phyloP scores from a whole-genome alignment of 306 rosid genomes.

The Fagus crenata region DNA sequence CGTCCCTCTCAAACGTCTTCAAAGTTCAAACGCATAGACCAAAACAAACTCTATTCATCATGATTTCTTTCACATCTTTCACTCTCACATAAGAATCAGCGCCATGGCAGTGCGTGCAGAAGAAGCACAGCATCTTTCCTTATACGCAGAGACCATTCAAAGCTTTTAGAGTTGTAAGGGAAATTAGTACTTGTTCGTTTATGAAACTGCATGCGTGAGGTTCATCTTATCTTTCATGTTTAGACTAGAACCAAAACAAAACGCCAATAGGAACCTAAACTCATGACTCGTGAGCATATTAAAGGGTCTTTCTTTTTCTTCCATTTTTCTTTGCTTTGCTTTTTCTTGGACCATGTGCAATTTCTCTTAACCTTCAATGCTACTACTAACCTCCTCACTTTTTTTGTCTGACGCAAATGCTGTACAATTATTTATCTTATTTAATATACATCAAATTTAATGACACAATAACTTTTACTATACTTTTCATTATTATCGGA shows the following conservation, averaged over 20 bases:
- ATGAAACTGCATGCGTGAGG: conserved; percentile 6
- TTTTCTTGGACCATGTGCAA: conserved; percentile 44
- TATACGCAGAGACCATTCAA: conserved; percentile 68
- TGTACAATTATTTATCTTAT: not conserved
- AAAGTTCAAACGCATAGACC: conserved; percentile 37
- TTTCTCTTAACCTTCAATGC: conserved; percentile 17
- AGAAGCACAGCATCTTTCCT: conserved; percentile 58
- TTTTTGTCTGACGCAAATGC: not conserved
- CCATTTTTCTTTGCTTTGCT: not conserved
- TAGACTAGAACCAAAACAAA: conserved; percentile 24
- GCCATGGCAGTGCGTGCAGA: conserved; percentile 59
- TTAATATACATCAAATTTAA: not conserved
- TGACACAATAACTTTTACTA: too few relatives aligned
- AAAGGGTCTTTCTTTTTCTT: conserved; percentile 25
- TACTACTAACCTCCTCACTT: not conserved
- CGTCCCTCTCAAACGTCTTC: conserved; percentile 60
- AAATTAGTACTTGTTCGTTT: conserved; percentile 7
- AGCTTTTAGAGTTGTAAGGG: conserved; percentile 27
- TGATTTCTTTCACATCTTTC: conserved; percentile 28
- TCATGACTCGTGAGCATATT: conserved; percentile 33
- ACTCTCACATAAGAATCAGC: conserved; percentile 60
- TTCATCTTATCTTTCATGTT: conserved; percentile 11
- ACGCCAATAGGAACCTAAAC: conserved; percentile 41
- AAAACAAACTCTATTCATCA: conserved; percentile 60
- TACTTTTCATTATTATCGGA: too few relatives aligned